A percentile compares a stretch with the other conserved stretches of the same genome.
These are phyloP conservation scores for Cryptococcus depauperatus DNA, from an alignment of 1,284 basidiomycete species.

Conservation along the genomic window DNA sequence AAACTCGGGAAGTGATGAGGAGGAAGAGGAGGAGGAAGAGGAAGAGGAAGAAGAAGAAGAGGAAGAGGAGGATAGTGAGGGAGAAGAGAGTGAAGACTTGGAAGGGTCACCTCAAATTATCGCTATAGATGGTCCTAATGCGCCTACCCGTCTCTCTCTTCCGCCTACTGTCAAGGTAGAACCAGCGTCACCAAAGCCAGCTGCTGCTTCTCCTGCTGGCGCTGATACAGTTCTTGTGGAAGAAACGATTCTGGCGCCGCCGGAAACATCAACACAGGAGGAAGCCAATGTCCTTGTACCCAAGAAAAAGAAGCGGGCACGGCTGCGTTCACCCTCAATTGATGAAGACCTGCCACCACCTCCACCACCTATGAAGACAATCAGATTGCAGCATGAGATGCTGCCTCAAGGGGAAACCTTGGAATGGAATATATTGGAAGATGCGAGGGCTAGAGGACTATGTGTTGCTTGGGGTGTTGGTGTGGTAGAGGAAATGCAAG, in stretches of 20 bases:
- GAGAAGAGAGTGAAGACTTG: conserved; percentile 21
- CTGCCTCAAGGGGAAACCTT: conserved; percentile 15
- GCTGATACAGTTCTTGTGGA: not conserved
- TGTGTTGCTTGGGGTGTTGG: conserved; percentile 14
- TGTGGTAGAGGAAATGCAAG: conserved; percentile 6
- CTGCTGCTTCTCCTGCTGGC: not conserved
- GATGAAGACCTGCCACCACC: conserved; percentile 39
- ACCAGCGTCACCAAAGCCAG: too few relatives aligned
- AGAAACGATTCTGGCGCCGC: not conserved
- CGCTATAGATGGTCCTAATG: conserved; percentile 14
- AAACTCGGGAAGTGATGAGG: conserved; percentile 12
- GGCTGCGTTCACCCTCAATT: conserved; percentile 21
- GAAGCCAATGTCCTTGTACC: conserved; percentile 22
- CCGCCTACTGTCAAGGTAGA: conserved; percentile 11
- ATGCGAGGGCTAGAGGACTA: conserved; percentile 27
- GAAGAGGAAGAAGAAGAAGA: conserved; percentile 65
- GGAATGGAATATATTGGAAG: conserved; percentile 36
- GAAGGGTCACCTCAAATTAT: conserved; percentile 18
- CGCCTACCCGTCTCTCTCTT: conserved; percentile 2
- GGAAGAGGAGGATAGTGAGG: conserved; percentile 49
- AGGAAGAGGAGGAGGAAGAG: conserved; percentile 53
- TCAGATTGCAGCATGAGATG: conserved; percentile 28
- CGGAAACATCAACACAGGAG: not conserved
- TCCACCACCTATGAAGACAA: conserved; percentile 39
- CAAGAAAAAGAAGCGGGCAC: conserved; percentile 30